These are phyloP conservation scores for Alternaria ethzedia DNA, from an alignment of 2,329 filamentous ascomycete genomes.

Conservation along the genomic window DNA sequence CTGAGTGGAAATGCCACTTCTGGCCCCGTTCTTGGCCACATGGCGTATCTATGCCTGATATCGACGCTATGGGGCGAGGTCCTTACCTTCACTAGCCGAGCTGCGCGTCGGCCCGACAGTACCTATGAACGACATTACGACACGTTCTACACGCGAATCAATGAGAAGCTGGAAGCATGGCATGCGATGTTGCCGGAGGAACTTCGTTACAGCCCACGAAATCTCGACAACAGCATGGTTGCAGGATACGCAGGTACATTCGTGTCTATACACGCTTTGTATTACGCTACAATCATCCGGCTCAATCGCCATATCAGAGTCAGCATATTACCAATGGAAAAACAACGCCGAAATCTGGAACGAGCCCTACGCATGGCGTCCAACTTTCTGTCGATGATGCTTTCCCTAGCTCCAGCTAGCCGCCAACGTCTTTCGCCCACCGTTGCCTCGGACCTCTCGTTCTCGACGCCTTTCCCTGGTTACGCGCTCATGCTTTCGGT, in stretches of 20 bases:
- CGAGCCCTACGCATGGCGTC: constrained; percentile 37
- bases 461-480: constrained; percentile 65
- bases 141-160: constrained; percentile 60
- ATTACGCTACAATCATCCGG: constrained; percentile 68
- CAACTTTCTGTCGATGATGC: constrained; percentile 43
- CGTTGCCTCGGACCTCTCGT: constrained; percentile 42
- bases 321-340: constrained; percentile 32
- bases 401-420: constrained; percentile 33
- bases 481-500: constrained; percentile 68
- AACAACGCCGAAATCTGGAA: constrained; percentile 40
- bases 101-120: constrained; percentile 53
- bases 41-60: constrained; percentile 68
- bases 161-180: constrained; percentile 65
- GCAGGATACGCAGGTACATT: constrained; percentile 64
- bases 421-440: constrained; percentile 35
- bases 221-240: constrained; percentile 63
- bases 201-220: constrained; percentile 62
- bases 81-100: constrained; percentile 64
- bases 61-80: constrained; percentile 71
- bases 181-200: constrained; percentile 61
- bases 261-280: constrained; percentile 70
- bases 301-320: constrained; percentile 64
- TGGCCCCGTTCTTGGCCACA: constrained; percentile 52
- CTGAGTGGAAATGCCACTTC: constrained; percentile 46
- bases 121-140: constrained; percentile 57